Conservation (phyloP, 495 filamentous ascomycete genomes). For the Hypoxylon crocopeplum region DNA sequence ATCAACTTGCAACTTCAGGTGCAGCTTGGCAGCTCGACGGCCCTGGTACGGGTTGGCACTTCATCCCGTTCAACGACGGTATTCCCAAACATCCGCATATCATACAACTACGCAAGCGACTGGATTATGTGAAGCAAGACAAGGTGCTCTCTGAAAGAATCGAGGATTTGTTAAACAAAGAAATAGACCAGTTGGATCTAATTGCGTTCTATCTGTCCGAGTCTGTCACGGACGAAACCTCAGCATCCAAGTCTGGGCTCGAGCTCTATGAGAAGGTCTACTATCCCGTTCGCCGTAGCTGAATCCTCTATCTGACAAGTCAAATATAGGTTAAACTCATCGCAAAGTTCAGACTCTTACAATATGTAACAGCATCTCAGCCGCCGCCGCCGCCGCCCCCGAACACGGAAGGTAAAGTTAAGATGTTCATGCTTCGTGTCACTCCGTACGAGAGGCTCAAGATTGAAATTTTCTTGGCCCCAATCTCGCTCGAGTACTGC, state of each 20-base stretch:
- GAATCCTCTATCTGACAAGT: not conserved
- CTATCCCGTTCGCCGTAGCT: not conserved
- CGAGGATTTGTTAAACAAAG: conserved; percentile 19
- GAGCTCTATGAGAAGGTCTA: conserved; percentile 10
- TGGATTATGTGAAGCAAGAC: not conserved
- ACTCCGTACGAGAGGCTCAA: conserved; percentile 1
- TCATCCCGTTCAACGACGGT: too few species aligned
- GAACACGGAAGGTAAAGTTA: not conserved
- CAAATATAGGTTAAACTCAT: conserved; percentile 27
- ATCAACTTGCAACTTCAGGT: too few species aligned
- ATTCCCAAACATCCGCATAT: not conserved
- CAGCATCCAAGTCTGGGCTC: conserved; percentile 5
- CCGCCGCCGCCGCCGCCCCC: too few species aligned
- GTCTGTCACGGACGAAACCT: too few species aligned
- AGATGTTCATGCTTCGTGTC: conserved; percentile 21
- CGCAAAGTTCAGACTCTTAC: conserved; percentile 13
- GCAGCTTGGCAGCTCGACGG: too few species aligned
- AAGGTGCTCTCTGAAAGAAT: not conserved
- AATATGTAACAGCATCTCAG: too few species aligned
- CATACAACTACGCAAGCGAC: not conserved
- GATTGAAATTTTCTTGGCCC: conserved; percentile 1
- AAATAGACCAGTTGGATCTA: conserved; percentile 27
- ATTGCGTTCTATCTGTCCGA: too few species aligned
- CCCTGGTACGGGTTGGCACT: too few species aligned
- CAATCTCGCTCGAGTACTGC: not conserved